These are phyloP conservation scores for Gossypium schwendimanii DNA, from an alignment of 441 rosid genomes.

Conservation along the genomic window DNA sequence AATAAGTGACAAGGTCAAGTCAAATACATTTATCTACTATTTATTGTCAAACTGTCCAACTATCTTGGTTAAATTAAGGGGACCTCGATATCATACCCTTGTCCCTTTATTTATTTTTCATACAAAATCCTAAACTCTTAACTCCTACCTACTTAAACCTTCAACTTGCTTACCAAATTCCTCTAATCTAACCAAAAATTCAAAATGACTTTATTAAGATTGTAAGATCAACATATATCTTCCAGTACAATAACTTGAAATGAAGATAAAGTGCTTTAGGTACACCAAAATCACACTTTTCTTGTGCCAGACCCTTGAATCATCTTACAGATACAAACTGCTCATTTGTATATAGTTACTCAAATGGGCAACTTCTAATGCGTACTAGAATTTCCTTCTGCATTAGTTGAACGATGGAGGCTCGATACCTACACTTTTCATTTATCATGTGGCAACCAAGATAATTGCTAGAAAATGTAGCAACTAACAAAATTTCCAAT, in stretches of 20 bases:
- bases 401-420: background rate
- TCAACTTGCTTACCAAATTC: background rate
- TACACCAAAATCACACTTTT: background rate
- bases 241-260: background rate
- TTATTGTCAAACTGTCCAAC: background rate
- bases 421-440: background rate
- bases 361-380: background rate
- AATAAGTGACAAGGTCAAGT: background rate
- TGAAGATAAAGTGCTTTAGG: background rate
- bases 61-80: background rate
- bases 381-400: background rate
- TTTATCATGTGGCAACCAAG: background rate
- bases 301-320: background rate
- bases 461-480: background rate
- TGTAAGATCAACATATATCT: background rate
- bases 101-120: background rate
- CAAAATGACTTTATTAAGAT: background rate
- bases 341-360: background rate
- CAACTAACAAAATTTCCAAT: background rate
- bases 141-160: background rate
- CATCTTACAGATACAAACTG: background rate
- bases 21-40: background rate
- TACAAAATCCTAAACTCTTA: too few species aligned
- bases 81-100: background rate
- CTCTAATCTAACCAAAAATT: background rate